Base-by-base conservation (phyloP, 2,329 filamentous ascomycete species). In the Myrmaecium sp. region DNA sequence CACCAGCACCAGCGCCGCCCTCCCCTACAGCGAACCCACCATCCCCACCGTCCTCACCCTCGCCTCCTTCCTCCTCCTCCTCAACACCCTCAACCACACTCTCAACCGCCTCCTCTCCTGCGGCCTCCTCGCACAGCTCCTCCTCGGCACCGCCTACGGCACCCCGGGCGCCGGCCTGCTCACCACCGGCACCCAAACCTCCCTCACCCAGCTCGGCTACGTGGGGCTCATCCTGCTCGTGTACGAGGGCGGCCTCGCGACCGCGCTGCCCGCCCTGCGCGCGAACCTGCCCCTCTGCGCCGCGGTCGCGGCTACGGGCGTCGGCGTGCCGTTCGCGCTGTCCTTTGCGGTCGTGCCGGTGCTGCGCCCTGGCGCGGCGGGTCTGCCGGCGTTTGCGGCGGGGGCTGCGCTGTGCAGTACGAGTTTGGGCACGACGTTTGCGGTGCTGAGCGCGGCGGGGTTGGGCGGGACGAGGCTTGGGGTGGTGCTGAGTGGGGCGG, bases 341-440 rank as follows among this genome's bases (percentile, higher is more conserved):
- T 79, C 74, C 0, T 83, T 77, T 36, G 40, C 63, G 2, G 56
- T 80, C 1, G 52, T 49, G 8, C 44, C 49, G 0, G 43, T 77
- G 3, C 47, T 62, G 2, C n/a, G n/a, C n/a, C n/a, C n/a, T n/a
- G 43, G 54, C 10, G 63, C 69, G 0, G 61, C 59, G 1, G 49
- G 55, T 0, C 38, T 77, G 0, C 71, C 82, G 41, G 65, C 67
- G 1, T 86, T 84, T 40, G 66, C 75, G 2, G 70, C 76, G 0
- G 78, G 78, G 6, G 75, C 77, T 2, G 70, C 78, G 0, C 54
- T 84, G 0, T 80, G 73, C 38, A 75, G 75, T 1, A 86, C 77
- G 1, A 77, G 71, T 30, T 55, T 84, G 0, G 78, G 78, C 4
- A 84, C 77, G 0, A 75, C 69, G 0, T 74, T 75, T 35, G 65